Conservation (phyloP, 768 basidiomycete species). For the Amylocystis lapponica region DNA sequence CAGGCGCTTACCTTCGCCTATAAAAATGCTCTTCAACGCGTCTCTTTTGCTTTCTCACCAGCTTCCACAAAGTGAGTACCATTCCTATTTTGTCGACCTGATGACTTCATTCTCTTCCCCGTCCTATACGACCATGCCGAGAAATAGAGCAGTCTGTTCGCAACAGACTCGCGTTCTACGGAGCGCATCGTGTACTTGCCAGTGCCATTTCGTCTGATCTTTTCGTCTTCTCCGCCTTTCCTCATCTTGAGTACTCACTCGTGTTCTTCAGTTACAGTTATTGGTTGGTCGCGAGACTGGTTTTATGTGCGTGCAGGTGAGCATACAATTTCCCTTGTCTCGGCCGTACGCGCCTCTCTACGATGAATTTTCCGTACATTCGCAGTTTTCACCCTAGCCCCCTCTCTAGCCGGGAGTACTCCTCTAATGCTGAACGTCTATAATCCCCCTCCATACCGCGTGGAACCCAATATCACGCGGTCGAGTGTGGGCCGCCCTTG, state of each 20-base stretch:
- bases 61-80: no score
- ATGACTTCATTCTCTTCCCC: slow-evolving; percentile 90
- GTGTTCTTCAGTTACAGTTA: no score
- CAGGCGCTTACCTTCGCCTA: no score
- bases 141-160: slow-evolving; percentile 73
- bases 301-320: no score
- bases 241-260: no score
- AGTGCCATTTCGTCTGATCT: slow-evolving; percentile 82
- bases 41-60: no score
- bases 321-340: no score
- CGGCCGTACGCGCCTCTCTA: slow-evolving; percentile 3
- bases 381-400: slow-evolving; percentile 83
- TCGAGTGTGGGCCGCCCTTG: slow-evolving; percentile 60
- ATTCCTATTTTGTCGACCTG: slow-evolving; percentile 24
- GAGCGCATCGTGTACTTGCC: slow-evolving; percentile 78
- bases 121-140: slow-evolving; percentile 89
- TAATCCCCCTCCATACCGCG: slow-evolving; percentile 58
- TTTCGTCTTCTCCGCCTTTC: no score
- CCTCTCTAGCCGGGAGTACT: slow-evolving; percentile 62
- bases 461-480: slow-evolving; percentile 63
- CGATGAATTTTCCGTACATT: slow-evolving; percentile 64
- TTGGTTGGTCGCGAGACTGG: background rate
- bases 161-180: slow-evolving; percentile 61
- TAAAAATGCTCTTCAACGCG: no score
- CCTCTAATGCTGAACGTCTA: slow-evolving; percentile 66